Base-by-base conservation (phyloP, 495 filamentous ascomycete genomes). In the Hyaloscypha variabilis region DNA sequence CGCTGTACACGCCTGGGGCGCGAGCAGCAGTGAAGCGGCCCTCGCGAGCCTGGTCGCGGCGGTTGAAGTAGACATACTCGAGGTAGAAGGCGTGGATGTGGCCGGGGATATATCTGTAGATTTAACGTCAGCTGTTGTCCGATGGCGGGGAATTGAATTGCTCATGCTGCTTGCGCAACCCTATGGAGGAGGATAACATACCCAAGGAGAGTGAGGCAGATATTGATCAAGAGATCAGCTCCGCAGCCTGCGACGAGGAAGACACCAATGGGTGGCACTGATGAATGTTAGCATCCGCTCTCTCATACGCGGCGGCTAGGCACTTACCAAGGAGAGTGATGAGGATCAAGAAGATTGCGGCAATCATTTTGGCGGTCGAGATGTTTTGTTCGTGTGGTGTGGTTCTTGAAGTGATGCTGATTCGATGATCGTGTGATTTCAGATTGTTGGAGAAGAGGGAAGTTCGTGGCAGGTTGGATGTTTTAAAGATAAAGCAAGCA, bases 21-120 rank as follows among this genome's bases (percentile, higher is more conserved):
- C 81, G 79, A 8, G 73, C 65, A 42, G 75, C 74, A 2, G 77
- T 74, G 46, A 82, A 72, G 1, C 79, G 73, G 4, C 90, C 90
- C 3, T 79, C 70, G 13, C 80, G 75, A 26, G 82, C 80, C 67
- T 86, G 81, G 53, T 90, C 85, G 56, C 82, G 81, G 24, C 90
- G 89, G 36, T 91, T 82, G 70, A 89, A 97, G 75, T 95, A 97
- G 60, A 96, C 83, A 71, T 92, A 97, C 77, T 94, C 88, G 65
- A 97, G 71, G 72, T 97, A 98, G 78, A 96, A 96, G 8, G 92
- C 94, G 73, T 97, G 94, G 34, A 97, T 85, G 68, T 95, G 88
- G 14, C 91, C 91, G 1, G 92, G 92, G 62, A 95, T 75, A 69
- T 88, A 90, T 2, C 90, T 92, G 62, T 58, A 31, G 13, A 25